These are phyloP conservation scores for Solanum aculeatissimum DNA, from an alignment of 305 asterid genomes.

Conservation along the genomic window DNA sequence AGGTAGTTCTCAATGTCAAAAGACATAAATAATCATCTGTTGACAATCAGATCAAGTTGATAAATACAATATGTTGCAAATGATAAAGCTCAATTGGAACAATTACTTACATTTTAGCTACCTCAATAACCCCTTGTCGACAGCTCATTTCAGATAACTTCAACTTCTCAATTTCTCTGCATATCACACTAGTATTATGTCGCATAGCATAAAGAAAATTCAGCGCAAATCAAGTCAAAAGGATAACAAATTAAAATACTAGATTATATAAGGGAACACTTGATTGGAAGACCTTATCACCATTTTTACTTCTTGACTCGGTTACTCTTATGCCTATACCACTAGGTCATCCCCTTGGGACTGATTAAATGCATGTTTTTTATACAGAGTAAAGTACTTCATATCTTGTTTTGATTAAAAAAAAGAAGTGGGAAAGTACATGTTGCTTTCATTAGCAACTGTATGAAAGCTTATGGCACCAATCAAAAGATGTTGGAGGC, in stretches of 20 bases:
- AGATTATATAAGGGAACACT: not conserved
- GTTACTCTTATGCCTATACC: not conserved
- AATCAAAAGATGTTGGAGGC: not conserved
- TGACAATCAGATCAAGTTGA: not conserved
- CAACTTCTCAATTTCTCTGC: slow-evolving; percentile 90
- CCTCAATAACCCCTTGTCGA: slow-evolving; percentile 93
- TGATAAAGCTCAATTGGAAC: not conserved
- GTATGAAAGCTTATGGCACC: not conserved
- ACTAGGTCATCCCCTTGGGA: not conserved
- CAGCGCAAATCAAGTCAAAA: not conserved
- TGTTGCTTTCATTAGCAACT: not conserved
- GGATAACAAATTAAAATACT: not conserved
- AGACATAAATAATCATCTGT: not conserved
- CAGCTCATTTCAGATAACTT: slow-evolving; percentile 97
- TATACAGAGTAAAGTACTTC: not conserved
- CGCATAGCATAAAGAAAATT: not conserved
- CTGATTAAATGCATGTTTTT: not conserved
- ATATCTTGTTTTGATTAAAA: not conserved
- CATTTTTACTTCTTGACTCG: not conserved
- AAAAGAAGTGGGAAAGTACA: not conserved
- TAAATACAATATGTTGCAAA: not conserved
- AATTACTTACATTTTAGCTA: slow-evolving; percentile 87
- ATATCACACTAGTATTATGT: not conserved
- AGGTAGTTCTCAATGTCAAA: not conserved
- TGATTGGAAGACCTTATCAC: not conserved